Base-by-base conservation (phyloP, 306 rosid genomes). In the Fragaria vesca region DNA sequence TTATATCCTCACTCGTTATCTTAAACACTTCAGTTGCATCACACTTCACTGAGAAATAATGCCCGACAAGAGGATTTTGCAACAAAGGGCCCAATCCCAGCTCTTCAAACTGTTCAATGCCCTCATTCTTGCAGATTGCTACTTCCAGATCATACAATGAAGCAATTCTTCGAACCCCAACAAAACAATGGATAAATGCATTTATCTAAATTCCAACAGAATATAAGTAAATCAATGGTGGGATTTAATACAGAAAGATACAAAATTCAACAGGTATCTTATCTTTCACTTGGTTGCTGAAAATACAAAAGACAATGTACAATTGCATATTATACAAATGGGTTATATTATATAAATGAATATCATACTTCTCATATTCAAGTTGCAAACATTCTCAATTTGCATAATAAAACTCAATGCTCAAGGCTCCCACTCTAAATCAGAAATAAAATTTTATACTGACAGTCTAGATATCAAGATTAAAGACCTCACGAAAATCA, bases 131-230 rank as follows among this genome's bases (percentile, higher is more conserved):
- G 88, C 97, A 94, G 43, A 94, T 85, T 24, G 90, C 91, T 80
- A 79, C 79, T 87, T 91, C 93, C 89, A 95, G 86, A 79, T 95
- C 97, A 72, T 92, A 78, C 75, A 95, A 74, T 4, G 98, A 84
- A 81, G 88, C 86, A 52, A 95, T 82, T 76, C 89, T 88, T 74
- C 80, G 88, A 71, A 87, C 97, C 69, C 86, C 97, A 78, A 92
- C 93, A 86, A 90, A 94, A 83, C 98, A 94, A 82, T 92, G 95
- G 79, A 94, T 79, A 88, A 87, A 92, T 65, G 96, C 88, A 94
- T 92, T 88, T 83, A 94, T 89, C 97, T 94, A 76, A 73, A 80
- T 43, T 61, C 83, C 83, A 85, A 77, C 28, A 72, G 69, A 77
- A 78, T 66, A 79, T 32, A 76, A 40, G 65, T 36, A 69, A 73